phyloP scores from a whole-genome alignment of 2,329 filamentous ascomycete species.

The Fusarium euwallaceae region DNA sequence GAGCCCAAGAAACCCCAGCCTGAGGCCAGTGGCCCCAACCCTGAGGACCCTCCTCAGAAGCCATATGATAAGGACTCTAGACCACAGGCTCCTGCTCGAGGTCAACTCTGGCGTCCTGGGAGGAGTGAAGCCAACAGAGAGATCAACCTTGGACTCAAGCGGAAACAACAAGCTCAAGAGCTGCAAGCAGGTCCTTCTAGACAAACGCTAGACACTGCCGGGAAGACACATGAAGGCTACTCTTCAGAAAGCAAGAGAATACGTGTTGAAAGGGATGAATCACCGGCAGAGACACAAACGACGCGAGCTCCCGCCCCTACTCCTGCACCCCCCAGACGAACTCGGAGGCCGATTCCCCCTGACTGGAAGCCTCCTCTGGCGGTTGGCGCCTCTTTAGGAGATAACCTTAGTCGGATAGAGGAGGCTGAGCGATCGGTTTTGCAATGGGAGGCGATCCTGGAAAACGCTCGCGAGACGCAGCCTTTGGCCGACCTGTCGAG shows the following conservation, averaged over 20 bases:
- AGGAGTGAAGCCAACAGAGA: slow-evolving; percentile 34
- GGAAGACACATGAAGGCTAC: background rate
- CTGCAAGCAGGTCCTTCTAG: background rate
- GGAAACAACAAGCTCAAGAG: slow-evolving; percentile 14
- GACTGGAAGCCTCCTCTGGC: slow-evolving; percentile 43
- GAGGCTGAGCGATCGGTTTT: slow-evolving; percentile 39
- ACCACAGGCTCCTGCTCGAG: background rate
- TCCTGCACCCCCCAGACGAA: background rate
- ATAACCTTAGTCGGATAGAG: slow-evolving; percentile 41
- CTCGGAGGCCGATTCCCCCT: slow-evolving; percentile 17
- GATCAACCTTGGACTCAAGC: slow-evolving; percentile 31
- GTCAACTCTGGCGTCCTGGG: slow-evolving; percentile 34
- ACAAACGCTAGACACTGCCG: background rate
- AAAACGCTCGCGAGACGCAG: slow-evolving; percentile 34
- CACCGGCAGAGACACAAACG: background rate
- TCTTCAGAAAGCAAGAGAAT: background rate
- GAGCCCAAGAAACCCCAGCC: background rate
- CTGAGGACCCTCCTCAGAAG: background rate
- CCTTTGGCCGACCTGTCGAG: slow-evolving; percentile 39
- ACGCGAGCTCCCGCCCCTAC: background rate
- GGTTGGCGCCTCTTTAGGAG: slow-evolving; percentile 39
- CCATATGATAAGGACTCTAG: background rate
- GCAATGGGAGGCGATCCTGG: slow-evolving; percentile 45
- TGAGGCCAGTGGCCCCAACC: background rate
- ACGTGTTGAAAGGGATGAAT: background rate